phyloP scores from a whole-genome alignment of 371 early-diverging fungal genomes.

The Saksenaea vasiformis region DNA sequence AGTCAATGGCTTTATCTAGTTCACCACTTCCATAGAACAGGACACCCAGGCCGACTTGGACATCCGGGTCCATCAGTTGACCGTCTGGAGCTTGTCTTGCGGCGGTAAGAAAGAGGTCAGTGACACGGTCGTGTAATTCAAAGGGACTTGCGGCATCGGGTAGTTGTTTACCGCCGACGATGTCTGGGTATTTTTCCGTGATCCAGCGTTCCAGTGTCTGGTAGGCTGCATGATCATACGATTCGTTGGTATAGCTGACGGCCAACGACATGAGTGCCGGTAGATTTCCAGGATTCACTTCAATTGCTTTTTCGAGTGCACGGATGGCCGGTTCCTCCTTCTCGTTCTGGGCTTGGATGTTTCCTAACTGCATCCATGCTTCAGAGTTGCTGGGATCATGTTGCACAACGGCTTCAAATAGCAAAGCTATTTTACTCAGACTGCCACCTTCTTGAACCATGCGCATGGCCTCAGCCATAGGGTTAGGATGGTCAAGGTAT shows the following conservation, averaged over 20 bases:
- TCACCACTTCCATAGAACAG: constrained; percentile 90
- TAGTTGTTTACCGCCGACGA: constrained; percentile 16
- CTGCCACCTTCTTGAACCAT: constrained; percentile 56
- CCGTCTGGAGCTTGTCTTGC: constrained; percentile 72
- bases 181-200: constrained; percentile 42
- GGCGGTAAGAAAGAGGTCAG: constrained; percentile 77
- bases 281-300: constrained; percentile 62
- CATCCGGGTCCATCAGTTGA: constrained; percentile 83
- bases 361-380: constrained; percentile 83
- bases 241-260: constrained; percentile 95
- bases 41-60: constrained; percentile 94
- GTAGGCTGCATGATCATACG: constrained; percentile 59
- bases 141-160: constrained; percentile 42
- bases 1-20: constrained; percentile 94
- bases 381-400: constrained; percentile 66
- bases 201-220: constrained; percentile 53
- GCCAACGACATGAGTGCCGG: constrained; percentile 83
- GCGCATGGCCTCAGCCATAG: constrained; percentile 54
- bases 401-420: constrained; percentile 83
- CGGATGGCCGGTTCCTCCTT: constrained; percentile 85
- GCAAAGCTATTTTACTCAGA: constrained; percentile 75
- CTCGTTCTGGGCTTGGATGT: constrained; percentile 85
- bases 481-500: constrained; percentile 58
- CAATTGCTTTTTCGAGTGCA: constrained; percentile 72
- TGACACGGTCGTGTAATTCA: constrained; percentile 73